Percentiles rank a stretch among this genome's conserved stretches.
Evolutionary conservation across 768 basidiomycete genomes (phyloP).

Genomic region (Hypholoma sublateritium): DNA sequence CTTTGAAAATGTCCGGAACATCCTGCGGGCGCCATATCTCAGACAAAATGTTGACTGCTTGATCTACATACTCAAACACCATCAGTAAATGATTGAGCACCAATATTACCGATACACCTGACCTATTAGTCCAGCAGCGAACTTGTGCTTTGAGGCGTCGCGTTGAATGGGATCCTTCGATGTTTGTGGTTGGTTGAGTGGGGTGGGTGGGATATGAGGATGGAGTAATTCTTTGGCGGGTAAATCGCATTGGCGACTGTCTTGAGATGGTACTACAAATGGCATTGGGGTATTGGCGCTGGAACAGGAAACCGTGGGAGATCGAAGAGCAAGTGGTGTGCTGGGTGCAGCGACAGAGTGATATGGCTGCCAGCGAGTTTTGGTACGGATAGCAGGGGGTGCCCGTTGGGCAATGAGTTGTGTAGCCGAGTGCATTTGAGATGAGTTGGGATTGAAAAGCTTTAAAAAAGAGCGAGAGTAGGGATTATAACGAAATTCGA

Average conservation of each 20-base stretch:
- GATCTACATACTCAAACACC: conserved; percentile 44
- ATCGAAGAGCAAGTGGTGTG: conserved; percentile 28
- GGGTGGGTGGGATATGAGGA: conserved; percentile 9
- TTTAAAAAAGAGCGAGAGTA: conserved; percentile 24
- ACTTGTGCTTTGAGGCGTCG: conserved; percentile 57
- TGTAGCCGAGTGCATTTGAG: conserved; percentile 39
- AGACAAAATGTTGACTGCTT: conserved; percentile 73
- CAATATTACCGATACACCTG: neutral
- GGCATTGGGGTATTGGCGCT: conserved; percentile 55
- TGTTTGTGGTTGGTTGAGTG: conserved; percentile 22
- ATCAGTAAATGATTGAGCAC: no score
- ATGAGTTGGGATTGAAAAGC: conserved; percentile 27
- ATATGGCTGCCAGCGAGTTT: conserved; percentile 85
- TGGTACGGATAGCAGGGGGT: conserved; percentile 62
- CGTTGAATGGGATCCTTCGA: conserved; percentile 32
- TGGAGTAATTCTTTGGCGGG: conserved; percentile 29
- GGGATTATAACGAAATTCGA: conserved; percentile 23
- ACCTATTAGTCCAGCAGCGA: conserved; percentile 72
- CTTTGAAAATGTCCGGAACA: conserved; percentile 54
- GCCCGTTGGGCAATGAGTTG: conserved; percentile 70
- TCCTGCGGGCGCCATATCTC: conserved; percentile 83
- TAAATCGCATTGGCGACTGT: conserved; percentile 24
- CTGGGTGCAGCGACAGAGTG: conserved; percentile 41
- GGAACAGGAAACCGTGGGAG: conserved; percentile 32
- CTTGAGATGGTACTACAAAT: conserved; percentile 48